Conservation (phyloP, 306 rosid genomes). For the Corylus heterophylla region DNA sequence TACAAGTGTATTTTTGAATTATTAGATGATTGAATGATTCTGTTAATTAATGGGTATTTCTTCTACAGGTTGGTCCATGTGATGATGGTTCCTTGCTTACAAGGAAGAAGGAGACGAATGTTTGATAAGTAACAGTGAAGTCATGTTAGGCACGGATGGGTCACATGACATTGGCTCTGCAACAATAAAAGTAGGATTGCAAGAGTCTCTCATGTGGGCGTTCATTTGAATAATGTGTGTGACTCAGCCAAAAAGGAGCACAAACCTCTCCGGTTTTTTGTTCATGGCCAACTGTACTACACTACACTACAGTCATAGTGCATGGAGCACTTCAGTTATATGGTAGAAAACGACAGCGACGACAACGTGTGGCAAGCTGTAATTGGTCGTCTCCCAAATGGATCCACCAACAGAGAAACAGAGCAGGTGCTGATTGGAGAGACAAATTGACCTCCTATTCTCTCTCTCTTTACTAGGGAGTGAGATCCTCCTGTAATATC, state of each 20-base stretch:
- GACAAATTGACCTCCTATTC: too few relatives aligned
- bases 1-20: slow-evolving; percentile 26
- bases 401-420: too few relatives aligned
- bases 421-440: too few relatives aligned
- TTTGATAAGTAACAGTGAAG: slow-evolving; percentile 32
- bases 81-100: slow-evolving; percentile 46
- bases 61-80: slow-evolving; percentile 79
- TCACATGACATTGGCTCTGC: slow-evolving; percentile 49
- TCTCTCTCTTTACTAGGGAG: too few relatives aligned
- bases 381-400: too few relatives aligned
- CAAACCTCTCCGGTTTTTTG: slow-evolving; percentile 20
- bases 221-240: slow-evolving; percentile 8
- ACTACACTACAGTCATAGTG: slow-evolving; percentile 6
- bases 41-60: slow-evolving; percentile 28
- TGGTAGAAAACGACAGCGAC: neutral
- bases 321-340: slow-evolving; percentile 18
- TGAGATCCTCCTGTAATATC: too few relatives aligned
- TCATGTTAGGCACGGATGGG: slow-evolving; percentile 52
- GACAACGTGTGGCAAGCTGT: too few relatives aligned
- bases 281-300: slow-evolving; percentile 27
- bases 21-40: slow-evolving; percentile 49
- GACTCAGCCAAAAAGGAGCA: slow-evolving; percentile 17
- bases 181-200: slow-evolving; percentile 25
- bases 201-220: slow-evolving; percentile 23
- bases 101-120: slow-evolving; percentile 38